Base-by-base conservation (phyloP, 345 rosid species). In the Physaria fendleri region DNA sequence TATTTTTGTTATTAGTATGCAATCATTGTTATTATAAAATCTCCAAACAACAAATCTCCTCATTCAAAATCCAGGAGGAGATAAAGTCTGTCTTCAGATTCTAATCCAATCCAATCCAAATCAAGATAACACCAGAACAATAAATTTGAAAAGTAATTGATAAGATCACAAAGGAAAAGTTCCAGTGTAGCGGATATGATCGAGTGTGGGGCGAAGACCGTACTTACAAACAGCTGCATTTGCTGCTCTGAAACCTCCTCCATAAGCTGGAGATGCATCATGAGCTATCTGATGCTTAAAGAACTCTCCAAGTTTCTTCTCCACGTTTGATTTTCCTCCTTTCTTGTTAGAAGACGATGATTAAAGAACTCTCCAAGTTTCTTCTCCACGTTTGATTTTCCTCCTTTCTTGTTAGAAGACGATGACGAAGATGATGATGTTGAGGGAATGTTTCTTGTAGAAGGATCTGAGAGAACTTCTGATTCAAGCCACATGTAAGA, bases 401-500 rank as follows among this genome's bases (percentile, higher is more conserved):
- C 73, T 8, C 97, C 95, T 77, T 86, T 88, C 77, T 89, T 88
- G 37, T 45, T 66, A 0, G 87, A 85, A 8, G 89, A 76, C 1
- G 97, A 75, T 25, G 94, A 58, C n/a, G n/a, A n/a, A n/a, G n/a
- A n/a, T n/a, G n/a, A n/a, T 57, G 63, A 42, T 20, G 92, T 78
- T 2, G 87, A 79, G 27, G 95, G 66, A 62, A 71, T 49, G 73
- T 59, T 69, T 66, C 69, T 76, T 28, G 76, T 68, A 16, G 38
- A 72, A 30, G 97, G 84, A 51, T 65, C 75, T 21, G 75, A 59
- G 61, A 86, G 54, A 37, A 92, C 98, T 76, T 92, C 98, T 16
- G 99, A 72, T 53, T 92, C 99, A 10, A 92, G 95, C 99, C 97
- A 92, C 95, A 92, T 83, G 71, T 85, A 56, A 2, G 99, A 89